phyloP scores from a whole-genome alignment of 768 basidiomycete species.

The Pisolithus tinctorius region DNA sequence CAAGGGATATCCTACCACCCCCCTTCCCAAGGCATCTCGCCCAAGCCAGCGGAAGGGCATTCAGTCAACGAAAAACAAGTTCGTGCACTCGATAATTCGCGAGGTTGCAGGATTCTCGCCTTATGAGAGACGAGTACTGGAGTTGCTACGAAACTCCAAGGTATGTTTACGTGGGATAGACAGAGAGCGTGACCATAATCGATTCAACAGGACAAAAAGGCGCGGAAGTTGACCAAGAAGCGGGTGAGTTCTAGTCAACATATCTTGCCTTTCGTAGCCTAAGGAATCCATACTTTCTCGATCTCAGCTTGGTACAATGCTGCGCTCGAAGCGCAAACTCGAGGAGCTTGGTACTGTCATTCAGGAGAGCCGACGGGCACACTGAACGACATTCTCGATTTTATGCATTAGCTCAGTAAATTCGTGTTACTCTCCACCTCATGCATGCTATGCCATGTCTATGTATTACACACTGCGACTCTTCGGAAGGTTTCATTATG shows the following conservation, averaged over 20 bases:
- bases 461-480: slow-evolving; percentile 6
- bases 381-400: slow-evolving; percentile 24
- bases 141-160: slow-evolving; percentile 96
- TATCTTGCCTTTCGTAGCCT: not conserved
- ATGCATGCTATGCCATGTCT: not conserved
- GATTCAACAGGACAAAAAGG: slow-evolving; percentile 85
- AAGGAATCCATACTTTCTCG: slow-evolving; percentile 1
- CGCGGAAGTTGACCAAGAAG: slow-evolving; percentile 98
- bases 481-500: slow-evolving; percentile 1
- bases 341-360: slow-evolving; percentile 92
- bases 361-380: slow-evolving; percentile 83
- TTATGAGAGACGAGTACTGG: slow-evolving; percentile 97
- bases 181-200: not conserved
- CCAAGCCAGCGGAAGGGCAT: slow-evolving; percentile 93
- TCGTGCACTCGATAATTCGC: slow-evolving; percentile 88
- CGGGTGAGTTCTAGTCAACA: slow-evolving; percentile 56
- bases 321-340: slow-evolving; percentile 97
- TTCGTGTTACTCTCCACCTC: not conserved
- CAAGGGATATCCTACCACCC: slow-evolving; percentile 84
- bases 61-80: slow-evolving; percentile 83
- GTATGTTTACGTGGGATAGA: slow-evolving; percentile 34
- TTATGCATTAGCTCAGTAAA: not conserved
- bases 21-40: slow-evolving; percentile 65
- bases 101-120: slow-evolving; percentile 98
- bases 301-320: slow-evolving; percentile 85